Base-by-base conservation (phyloP, 2,329 filamentous ascomycete species). In the Gaeumannomyces sp. region DNA sequence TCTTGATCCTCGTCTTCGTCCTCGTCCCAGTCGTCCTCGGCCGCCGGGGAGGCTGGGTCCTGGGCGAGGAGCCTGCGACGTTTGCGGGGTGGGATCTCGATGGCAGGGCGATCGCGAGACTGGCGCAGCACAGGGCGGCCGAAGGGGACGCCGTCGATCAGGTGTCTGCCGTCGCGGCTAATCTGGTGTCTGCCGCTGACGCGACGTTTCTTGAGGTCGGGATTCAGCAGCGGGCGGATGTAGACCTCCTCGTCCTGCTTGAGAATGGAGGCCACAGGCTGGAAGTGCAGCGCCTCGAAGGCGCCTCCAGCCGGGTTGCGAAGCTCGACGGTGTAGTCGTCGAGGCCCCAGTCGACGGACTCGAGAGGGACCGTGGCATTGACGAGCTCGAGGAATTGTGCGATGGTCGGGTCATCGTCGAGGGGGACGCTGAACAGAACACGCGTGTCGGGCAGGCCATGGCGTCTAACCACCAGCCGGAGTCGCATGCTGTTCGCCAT, bases 271-370 rank as follows among this genome's bases (percentile, higher is more conserved):
- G 81, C 80, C 7, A 96, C 83, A 27, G 84, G 81, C 73, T 92
- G 89, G 71, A 92, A 98, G 77, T 97, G 94, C 65, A 97, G 77
- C 71, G 92, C 95, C 76, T 98, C 94, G 69, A 91, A 97, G 60
- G 85, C 87, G 25, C 76, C 79, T n/a, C 83, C 83, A 53, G 79
- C 76, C 33, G 72, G 71, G 64, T 83, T 81, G 27, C 76, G 76
- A 4, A 97, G 82, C 75, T 96, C 91, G 35, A 97, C 91, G 11
- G 85, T 85, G 75, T 98, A 98, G 73, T 97, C 92, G 72, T 97
- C 93, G 4, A 97, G 78, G 0, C 92, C 92, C 92, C 92, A 97
- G 66, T 92, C 82, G 57, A 83, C 82, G 65, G 88, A 87, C 77
- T 97, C 93, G 0, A 98, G 85, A 0, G 93, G 93, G 2, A 97